Conservation (phyloP, 208 protist genomes). For the Crithidia brevicula region DNA sequence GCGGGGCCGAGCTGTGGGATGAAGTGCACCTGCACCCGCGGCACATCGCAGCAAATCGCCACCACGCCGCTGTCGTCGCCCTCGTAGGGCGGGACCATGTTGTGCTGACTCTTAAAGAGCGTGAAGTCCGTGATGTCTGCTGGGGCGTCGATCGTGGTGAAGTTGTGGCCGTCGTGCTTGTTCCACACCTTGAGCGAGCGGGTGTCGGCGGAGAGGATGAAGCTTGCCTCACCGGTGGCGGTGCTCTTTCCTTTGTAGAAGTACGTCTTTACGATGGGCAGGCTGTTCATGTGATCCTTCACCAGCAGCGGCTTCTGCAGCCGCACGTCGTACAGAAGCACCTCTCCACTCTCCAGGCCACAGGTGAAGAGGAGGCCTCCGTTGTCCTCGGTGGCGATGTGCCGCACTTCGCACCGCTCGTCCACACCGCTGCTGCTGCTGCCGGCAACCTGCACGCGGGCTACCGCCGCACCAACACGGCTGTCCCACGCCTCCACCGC, state of each 20-base stretch:
- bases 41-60: constrained; percentile 90
- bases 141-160: constrained; percentile 88
- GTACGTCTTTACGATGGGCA: constrained; percentile 94
- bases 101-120: constrained; percentile 82
- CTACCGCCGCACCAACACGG: constrained; percentile 49
- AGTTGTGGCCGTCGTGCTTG: constrained; percentile 79
- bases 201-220: constrained; percentile 86
- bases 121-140: constrained; percentile 88
- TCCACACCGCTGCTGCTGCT: constrained; percentile 37
- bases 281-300: constrained; percentile 97
- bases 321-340: constrained; percentile 90
- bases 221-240: constrained; percentile 70
- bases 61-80: constrained; percentile 90
- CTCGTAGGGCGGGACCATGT: constrained; percentile 79
- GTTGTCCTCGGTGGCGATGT: constrained; percentile 69
- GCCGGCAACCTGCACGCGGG: constrained; percentile 55
- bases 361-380: constrained; percentile 85
- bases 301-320: constrained; percentile 85
- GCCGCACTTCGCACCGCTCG: constrained; percentile 55
- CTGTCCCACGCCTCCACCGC: constrained; percentile 84
- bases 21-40: constrained; percentile 95
- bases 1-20: constrained; percentile 96
- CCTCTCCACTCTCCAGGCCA: constrained; percentile 78
- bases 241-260: constrained; percentile 90
- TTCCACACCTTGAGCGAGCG: constrained; percentile 96